Evolutionary conservation across 2,329 filamentous ascomycete genomes (phyloP).

Genomic region (Claviceps pazoutovae): DNA sequence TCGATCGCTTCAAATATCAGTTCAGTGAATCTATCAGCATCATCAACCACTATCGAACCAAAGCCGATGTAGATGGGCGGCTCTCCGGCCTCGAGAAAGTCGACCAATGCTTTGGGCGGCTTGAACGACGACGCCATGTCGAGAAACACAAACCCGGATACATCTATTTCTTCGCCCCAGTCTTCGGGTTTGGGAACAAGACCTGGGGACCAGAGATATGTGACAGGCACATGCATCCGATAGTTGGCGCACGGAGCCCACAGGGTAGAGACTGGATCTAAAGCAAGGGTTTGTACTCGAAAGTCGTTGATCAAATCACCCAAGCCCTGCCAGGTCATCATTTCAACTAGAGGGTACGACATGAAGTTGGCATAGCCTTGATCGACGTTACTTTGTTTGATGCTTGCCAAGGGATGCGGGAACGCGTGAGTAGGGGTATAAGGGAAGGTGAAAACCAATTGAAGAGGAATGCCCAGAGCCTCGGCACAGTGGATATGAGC

Average conservation of each 20-base stretch:
- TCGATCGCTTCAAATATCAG: conserved; percentile 59
- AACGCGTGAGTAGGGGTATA: conserved; percentile 65
- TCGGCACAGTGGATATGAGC: conserved; percentile 71
- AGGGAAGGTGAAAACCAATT: conserved; percentile 82
- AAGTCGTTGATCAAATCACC: conserved; percentile 69
- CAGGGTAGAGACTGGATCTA: conserved; percentile 61
- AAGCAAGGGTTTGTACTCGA: conserved; percentile 49
- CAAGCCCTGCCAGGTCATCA: conserved; percentile 84
- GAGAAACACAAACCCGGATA: conserved; percentile 67
- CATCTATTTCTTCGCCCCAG: conserved; percentile 56
- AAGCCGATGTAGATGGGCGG: conserved; percentile 63
- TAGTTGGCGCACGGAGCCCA: conserved; percentile 66
- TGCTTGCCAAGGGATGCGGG: conserved; percentile 63
- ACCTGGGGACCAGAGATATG: conserved; percentile 57
- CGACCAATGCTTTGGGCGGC: conserved; percentile 39
- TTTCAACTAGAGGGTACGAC: conserved; percentile 65
- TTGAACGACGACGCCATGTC: conserved; percentile 49
- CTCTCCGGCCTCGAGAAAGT: conserved; percentile 43
- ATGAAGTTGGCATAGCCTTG: conserved; percentile 66
- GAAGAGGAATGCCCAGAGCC: conserved; percentile 60
- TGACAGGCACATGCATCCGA: conserved; percentile 60
- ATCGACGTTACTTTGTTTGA: conserved; percentile 60
- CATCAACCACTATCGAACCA: conserved; percentile 62
- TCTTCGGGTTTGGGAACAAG: conserved; percentile 54
- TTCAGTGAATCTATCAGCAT: conserved; percentile 52